Conservation (phyloP, 208 protist species). For the Acanthamoeba lenticulata region DNA sequence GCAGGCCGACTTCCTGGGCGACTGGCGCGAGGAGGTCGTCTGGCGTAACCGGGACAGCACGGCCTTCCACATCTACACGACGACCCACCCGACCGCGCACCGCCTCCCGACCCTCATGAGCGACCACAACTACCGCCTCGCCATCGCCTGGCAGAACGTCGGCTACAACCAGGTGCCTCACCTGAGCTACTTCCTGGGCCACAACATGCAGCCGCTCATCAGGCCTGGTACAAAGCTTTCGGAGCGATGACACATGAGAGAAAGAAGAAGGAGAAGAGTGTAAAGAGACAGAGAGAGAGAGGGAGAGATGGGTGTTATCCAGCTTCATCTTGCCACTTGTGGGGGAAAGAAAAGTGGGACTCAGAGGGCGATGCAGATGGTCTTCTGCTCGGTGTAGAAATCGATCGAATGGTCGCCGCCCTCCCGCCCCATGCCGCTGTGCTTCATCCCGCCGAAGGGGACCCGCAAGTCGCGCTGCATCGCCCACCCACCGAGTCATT, state of each 20-base stretch:
- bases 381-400: constrained; percentile 87
- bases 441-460: constrained; percentile 83
- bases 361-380: constrained; percentile 79
- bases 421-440: constrained; percentile 81
- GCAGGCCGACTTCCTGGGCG: constrained; percentile 3
- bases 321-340: no score
- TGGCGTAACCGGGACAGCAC: neutral
- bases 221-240: no score
- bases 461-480: constrained; percentile 78
- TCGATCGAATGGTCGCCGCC: constrained; percentile 83
- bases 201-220: no score
- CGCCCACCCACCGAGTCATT: no score
- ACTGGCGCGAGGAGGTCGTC: neutral
- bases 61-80: neutral
- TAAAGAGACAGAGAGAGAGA: no score
- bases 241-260: no score
- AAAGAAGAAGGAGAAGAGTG: no score
- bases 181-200: neutral
- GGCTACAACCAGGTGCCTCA: constrained; percentile 7
- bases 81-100: neutral
- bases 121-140: neutral
- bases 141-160: neutral
- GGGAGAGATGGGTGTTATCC: no score
- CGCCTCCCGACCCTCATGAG: neutral
- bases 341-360: no score